Conservation (phyloP, 129 eudicot genomes). For the Kitagawia praeruptora region DNA sequence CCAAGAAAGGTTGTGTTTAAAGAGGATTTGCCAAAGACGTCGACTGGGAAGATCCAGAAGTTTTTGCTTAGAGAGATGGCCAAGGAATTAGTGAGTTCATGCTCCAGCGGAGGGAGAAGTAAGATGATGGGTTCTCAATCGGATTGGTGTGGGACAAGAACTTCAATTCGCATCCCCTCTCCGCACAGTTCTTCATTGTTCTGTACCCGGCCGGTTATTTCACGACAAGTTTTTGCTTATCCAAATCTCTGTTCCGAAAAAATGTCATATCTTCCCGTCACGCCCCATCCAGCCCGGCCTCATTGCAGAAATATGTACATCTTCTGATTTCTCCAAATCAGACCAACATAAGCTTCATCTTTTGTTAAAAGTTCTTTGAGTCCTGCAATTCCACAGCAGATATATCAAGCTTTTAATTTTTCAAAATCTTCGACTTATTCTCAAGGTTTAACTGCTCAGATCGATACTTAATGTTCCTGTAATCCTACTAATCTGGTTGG, state of each 20-base stretch:
- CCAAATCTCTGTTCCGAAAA: not conserved
- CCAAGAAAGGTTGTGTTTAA: slow-evolving; percentile 35
- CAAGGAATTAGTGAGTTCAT: not conserved
- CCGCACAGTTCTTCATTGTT: not conserved
- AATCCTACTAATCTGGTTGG: not conserved
- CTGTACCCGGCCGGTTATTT: not conserved
- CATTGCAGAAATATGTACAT: not conserved
- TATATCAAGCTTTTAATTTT: not conserved
- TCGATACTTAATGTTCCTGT: not conserved
- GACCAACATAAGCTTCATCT: not conserved
- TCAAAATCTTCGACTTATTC: not conserved
- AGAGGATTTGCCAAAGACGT: slow-evolving; percentile 40
- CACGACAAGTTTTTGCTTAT: not conserved
- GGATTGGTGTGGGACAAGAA: not conserved
- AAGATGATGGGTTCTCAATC: not conserved
- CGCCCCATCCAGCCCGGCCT: not conserved
- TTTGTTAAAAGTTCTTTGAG: too few relatives aligned
- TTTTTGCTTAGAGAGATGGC: slow-evolving; percentile 33
- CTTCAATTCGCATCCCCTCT: not conserved
- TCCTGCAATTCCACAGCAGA: not conserved
- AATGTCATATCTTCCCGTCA: not conserved
- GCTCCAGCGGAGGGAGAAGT: not conserved
- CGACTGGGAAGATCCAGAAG: slow-evolving; percentile 45
- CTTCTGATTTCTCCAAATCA: not conserved
- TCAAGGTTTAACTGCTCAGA: not conserved